phyloP scores from a whole-genome alignment of 176 grass and related monocot genomes.

The Neostapfia colusana region DNA sequence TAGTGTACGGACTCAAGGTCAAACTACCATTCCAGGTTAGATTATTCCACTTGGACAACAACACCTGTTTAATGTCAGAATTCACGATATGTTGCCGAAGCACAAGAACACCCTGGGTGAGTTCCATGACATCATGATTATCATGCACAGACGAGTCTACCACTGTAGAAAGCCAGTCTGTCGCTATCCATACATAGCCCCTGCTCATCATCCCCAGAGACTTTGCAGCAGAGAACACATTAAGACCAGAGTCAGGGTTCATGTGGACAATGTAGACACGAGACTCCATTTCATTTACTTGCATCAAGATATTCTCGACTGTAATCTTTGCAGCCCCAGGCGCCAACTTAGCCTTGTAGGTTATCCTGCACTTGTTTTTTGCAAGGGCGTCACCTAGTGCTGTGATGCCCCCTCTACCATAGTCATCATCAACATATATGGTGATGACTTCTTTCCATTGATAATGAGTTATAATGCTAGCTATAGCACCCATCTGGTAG shows the following conservation, averaged over 20 bases:
- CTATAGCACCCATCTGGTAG: conserved; percentile 74
- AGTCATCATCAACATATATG: conserved; percentile 85
- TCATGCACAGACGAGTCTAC: conserved; percentile 49
- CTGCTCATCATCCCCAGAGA: conserved; percentile 72
- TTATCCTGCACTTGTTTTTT: conserved; percentile 51
- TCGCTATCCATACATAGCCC: conserved; percentile 89
- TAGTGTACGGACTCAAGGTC: conserved; percentile 59
- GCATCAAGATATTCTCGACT: conserved; percentile 50
- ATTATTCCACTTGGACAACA: conserved; percentile 61
- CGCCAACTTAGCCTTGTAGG: conserved; percentile 68
- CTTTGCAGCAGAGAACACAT: conserved; percentile 67
- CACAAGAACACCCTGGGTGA: conserved; percentile 71
- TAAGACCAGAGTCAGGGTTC: conserved; percentile 76
- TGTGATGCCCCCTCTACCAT: conserved; percentile 68
- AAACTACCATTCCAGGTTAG: conserved; percentile 33
- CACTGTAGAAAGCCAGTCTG: conserved; percentile 82
- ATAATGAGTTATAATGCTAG: conserved; percentile 53
- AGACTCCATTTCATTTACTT: conserved; percentile 74
- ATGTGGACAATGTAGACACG: conserved; percentile 83
- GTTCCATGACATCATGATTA: conserved; percentile 43
- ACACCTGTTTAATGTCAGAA: conserved; percentile 46
- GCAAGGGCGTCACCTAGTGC: conserved; percentile 68
- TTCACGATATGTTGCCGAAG: conserved; percentile 66
- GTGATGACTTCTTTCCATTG: conserved; percentile 69
- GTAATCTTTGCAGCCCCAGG: conserved; percentile 42